phyloP scores from a whole-genome alignment of 495 filamentous ascomycete genomes.

The Penicillium argentinense region DNA sequence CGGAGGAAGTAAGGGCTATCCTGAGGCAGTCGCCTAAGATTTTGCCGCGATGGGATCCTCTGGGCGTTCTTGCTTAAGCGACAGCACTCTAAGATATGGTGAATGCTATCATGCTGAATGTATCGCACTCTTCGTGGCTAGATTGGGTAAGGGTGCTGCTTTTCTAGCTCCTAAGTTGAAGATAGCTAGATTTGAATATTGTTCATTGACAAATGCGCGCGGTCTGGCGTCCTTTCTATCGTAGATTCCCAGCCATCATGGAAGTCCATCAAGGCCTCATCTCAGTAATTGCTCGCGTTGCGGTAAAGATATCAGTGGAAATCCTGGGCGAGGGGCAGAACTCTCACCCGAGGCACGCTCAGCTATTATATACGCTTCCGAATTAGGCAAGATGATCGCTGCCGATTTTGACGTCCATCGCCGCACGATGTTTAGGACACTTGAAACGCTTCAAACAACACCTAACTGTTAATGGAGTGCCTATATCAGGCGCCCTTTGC shows the following conservation, averaged over 20 bases:
- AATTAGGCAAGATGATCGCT: not conserved
- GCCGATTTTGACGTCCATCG: not conserved
- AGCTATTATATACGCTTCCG: not conserved
- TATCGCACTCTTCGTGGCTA: no score
- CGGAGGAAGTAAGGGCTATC: slow-evolving; percentile 64
- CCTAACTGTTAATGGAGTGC: not conserved
- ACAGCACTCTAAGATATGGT: no score
- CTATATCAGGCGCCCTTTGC: not conserved
- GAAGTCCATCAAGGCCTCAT: no score
- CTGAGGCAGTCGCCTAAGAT: slow-evolving; percentile 66
- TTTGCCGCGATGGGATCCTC: slow-evolving; percentile 82
- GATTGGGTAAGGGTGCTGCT: no score
- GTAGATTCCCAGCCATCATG: no score
- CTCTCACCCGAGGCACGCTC: not conserved
- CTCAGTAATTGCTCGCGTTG: no score
- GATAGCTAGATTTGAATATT: no score
- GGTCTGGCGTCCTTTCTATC: no score
- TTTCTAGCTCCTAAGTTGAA: no score
- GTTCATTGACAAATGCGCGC: no score
- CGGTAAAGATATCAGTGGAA: not conserved
- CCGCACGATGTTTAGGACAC: not conserved
- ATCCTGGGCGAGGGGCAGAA: not conserved
- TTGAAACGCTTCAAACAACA: not conserved
- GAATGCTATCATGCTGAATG: no score
- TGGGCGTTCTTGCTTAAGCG: slow-evolving; percentile 76